Evolutionary conservation across 176 grass and related monocot species (phyloP).

Genomic region (Oryza coarctata): DNA sequence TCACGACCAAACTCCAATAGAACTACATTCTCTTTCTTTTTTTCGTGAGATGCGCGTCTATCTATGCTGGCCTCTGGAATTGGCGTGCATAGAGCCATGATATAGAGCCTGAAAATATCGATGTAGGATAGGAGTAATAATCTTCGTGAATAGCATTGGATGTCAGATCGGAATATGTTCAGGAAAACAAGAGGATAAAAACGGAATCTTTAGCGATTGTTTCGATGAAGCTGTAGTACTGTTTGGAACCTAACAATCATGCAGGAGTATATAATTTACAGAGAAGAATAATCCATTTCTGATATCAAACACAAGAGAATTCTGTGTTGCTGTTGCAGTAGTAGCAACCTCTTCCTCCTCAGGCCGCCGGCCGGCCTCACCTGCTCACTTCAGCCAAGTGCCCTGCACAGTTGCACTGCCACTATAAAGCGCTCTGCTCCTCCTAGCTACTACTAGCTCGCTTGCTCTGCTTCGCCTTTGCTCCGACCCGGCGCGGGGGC

Average conservation of each 20-base stretch:
- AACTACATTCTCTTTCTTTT: background rate
- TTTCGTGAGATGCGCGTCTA: background rate
- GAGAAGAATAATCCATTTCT: background rate
- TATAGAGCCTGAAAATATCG: too few relatives aligned
- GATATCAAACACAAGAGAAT: background rate
- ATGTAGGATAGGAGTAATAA: background rate
- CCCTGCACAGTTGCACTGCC: background rate
- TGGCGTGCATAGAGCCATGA: too few relatives aligned
- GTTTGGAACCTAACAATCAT: background rate
- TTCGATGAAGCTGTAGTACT: background rate
- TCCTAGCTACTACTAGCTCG: background rate
- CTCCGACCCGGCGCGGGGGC: background rate
- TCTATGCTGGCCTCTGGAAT: too few relatives aligned
- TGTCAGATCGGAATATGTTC: background rate
- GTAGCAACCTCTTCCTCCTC: too few relatives aligned
- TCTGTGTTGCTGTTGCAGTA: background rate
- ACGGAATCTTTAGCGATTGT: background rate
- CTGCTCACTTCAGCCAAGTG: background rate
- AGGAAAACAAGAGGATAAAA: background rate
- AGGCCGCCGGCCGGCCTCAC: background rate
- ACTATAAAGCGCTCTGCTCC: constrained; percentile 22
- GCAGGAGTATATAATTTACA: background rate
- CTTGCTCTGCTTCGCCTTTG: background rate
- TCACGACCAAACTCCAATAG: background rate
- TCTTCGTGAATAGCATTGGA: background rate